Conservation (phyloP, 345 rosid species). For the Citropsis articulata region DNA sequence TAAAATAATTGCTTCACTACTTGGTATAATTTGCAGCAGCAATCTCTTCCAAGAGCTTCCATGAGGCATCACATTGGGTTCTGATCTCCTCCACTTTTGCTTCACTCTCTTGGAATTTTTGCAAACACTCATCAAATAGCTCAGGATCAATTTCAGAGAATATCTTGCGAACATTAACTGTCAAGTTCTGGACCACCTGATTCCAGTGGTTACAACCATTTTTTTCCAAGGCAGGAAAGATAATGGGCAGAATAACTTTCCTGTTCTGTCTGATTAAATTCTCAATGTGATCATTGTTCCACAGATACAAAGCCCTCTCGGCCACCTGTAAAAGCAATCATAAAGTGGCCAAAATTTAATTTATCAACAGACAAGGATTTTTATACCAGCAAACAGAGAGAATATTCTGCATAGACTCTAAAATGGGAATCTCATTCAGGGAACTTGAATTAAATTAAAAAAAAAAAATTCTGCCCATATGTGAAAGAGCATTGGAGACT, state of each 20-base stretch:
- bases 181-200: slow-evolving; percentile 60
- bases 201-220: slow-evolving; percentile 63
- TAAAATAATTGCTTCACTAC: slow-evolving; percentile 34
- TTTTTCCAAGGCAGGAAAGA: slow-evolving; percentile 63
- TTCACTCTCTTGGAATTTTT: slow-evolving; percentile 49
- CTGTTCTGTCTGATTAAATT: slow-evolving; percentile 56
- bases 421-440: neutral
- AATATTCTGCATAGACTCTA: neutral
- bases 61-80: slow-evolving; percentile 36
- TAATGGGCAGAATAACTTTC: slow-evolving; percentile 49
- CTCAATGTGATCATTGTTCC: slow-evolving; percentile 76
- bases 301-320: slow-evolving; percentile 67
- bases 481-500: neutral
- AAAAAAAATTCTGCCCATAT: neutral
- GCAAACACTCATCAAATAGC: slow-evolving; percentile 48
- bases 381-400: neutral
- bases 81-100: slow-evolving; percentile 34
- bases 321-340: slow-evolving; percentile 51
- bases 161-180: slow-evolving; percentile 53
- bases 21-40: slow-evolving; percentile 50
- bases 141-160: slow-evolving; percentile 55
- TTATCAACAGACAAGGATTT: neutral
- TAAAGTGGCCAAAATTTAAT: neutral
- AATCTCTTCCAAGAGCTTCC: slow-evolving; percentile 73
- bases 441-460: neutral